A percentile compares a stretch with the other conserved stretches of the same genome.
phyloP scores from a whole-genome alignment of 1,284 basidiomycete genomes.

The Schizophyllum commune region DNA sequence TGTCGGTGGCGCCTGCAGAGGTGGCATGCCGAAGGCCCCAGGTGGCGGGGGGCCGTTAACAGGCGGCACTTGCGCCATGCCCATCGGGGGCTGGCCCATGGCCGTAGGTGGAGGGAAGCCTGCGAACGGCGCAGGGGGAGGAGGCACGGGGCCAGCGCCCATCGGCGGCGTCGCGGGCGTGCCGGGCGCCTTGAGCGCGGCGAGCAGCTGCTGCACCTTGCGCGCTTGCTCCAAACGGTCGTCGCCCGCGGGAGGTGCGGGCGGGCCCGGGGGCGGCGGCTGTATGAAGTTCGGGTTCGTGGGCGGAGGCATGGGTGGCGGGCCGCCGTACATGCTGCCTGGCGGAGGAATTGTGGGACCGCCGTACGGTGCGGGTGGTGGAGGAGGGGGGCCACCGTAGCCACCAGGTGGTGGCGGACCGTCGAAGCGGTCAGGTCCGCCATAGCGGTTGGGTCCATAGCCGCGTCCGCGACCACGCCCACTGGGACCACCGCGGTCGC shows the following conservation, averaged over 20 bases:
- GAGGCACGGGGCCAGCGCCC: slow-evolving; percentile 25
- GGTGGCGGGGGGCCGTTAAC: not conserved
- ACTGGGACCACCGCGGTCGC: slow-evolving; percentile 27
- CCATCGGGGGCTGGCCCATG: too few relatives aligned
- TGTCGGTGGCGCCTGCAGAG: too few relatives aligned
- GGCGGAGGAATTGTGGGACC: not conserved
- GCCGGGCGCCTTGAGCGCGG: slow-evolving; percentile 65
- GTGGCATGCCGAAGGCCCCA: not conserved
- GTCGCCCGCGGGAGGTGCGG: slow-evolving; percentile 25
- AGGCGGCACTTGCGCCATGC: not conserved
- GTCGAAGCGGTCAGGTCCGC: slow-evolving; percentile 11
- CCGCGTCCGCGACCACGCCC: slow-evolving; percentile 25
- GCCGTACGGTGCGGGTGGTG: slow-evolving; percentile 11
- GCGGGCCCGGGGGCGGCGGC: slow-evolving; percentile 21
- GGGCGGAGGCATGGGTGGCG: slow-evolving; percentile 4
- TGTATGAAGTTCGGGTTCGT: slow-evolving; percentile 2
- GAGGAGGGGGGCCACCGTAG: slow-evolving; percentile 14
- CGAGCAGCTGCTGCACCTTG: slow-evolving; percentile 73
- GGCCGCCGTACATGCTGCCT: not conserved
- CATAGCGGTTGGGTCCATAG: slow-evolving; percentile 35
- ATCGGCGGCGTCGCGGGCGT: slow-evolving; percentile 12
- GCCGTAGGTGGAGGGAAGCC: too few relatives aligned
- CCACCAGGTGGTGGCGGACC: slow-evolving; percentile 6
- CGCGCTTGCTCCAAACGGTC: slow-evolving; percentile 77
- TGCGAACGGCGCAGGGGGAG: slow-evolving; percentile 5